Base-by-base conservation (phyloP, 768 basidiomycete genomes). In the Kwoniella pini region DNA sequence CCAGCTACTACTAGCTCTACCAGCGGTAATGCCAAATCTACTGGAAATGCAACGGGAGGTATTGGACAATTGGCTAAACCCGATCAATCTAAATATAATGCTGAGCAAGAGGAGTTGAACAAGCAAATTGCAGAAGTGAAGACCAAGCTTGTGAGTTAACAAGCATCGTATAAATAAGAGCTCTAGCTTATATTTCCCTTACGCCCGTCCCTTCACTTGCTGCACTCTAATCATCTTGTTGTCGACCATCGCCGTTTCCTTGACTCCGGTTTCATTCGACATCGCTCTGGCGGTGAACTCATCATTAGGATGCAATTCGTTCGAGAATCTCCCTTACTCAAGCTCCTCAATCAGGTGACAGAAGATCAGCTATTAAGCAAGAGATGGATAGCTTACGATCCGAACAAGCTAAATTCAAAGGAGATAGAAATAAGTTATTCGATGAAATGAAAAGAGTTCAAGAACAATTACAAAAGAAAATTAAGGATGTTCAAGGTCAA, bases 101-200 rank as follows among this genome's bases (percentile, higher is more conserved):
- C 82, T 9, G 92, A 97, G 80, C 91, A 94, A 80, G 86, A 88
- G 54, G 85, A 79, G 71, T 81, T 94, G 66, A 91, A 88, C 79
- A 80, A 82, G 24, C 88, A 93, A 72, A 94, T 97, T 70, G 93
- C 94, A 61, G 82, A 80, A 46, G 79, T 92, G 49, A 91, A 96
- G 79, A 79, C 79, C 21, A 88, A 90, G 78, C 80, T 93, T 62
- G 95, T 91, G 70, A 75, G 91, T 84, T n/a, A n/a, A n/a, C n/a
- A n/a, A n/a, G n/a, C n/a, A n/a, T n/a, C n/a, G n/a, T n/a, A n/a
- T n/a, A n/a, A n/a, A n/a, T n/a, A n/a, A n/a, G n/a, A n/a, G n/a
- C n/a, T n/a, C n/a, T 36, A 7, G 33, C 33, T 15, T 15, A 36
- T 36, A 15, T 36, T 7, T 52, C 38, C 17, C n/a, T 26, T 40